Base-by-base conservation (phyloP, 2,329 filamentous ascomycete genomes). In the Graphilbum ipis-grandicollis region DNA sequence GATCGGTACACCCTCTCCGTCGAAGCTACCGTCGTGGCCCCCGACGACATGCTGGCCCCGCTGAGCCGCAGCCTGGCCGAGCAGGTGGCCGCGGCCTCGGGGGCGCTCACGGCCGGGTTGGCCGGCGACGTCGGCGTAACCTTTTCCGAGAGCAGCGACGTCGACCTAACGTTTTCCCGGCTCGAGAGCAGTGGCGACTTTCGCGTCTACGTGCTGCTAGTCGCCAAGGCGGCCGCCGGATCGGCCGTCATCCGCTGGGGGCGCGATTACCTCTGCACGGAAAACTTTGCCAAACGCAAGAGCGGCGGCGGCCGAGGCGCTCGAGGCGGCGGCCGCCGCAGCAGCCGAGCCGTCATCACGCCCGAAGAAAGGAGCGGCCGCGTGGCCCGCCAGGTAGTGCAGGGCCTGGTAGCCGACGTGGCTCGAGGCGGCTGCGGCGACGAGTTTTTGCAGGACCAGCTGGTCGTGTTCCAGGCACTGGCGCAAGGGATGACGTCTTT, bases 391-490 rank as follows among this genome's bases (percentile, higher is more conserved):
- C 56, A 54, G n/a, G 50, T 74, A 4, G 60, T 62, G 31, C 52
- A 50, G 33, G 56, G 58, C 3, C 52, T 75, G 17, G 55, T 56
- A 37, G 49, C 54, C 3, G 67, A 72, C 44, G 51, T 67, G 1
- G 47, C 48, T 8, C 23, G 28, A 7, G 40, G 59, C 2, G 62
- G 67, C 0, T 56, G 62, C 2, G 63, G 71, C 7, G 72, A 77
- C 43, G 58, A 66, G 44, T 61, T 65, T 46, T 55, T 76, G 13
- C 69, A 75, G 51, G 73, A 76, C 49, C 72, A 77, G 49, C 46
- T 77, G 19, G 54, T 75, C 3, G 56, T 71, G 15, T 73, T 75
- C 46, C 71, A 77, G 50, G 66, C 66, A 4, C 53, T 77, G 9
- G 65, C 68, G 2, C 56, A 63, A 12, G 70, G 67, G 0, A 55